Evolutionary conservation across 2,329 filamentous ascomycete species (phyloP), one percentile per base, ranked within the genome.

Genomic region (Hypoxylon sp.): DNA sequence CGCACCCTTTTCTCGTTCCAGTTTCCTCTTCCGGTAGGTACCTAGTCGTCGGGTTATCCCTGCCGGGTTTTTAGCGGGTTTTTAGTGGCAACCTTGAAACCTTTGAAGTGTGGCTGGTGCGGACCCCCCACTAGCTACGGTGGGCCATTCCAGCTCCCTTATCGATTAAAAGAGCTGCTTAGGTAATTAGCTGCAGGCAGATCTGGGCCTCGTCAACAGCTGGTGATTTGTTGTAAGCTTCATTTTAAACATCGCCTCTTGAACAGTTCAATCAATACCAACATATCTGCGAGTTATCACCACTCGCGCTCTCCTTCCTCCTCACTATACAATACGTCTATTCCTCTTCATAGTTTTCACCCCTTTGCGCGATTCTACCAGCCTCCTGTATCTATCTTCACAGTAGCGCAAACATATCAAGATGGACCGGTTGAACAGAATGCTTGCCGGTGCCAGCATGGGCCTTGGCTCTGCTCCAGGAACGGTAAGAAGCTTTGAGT

Each of bases 371-470:
- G 56, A 3, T 33, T 31, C 60, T 24, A 57, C 19, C 11, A 44
- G 29, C 51, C 29, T 67, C 64, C 19, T 39, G n/a, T 53, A 42
- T 54, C 57, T 29, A 26, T 48, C 42, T 52, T 51, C 39, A 42
- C 37, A 14, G 47, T 55, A 67, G 63, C 63, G 56, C 67, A 60
- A 62, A 66, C 48, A 50, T 26, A 57, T 67, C 75, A 85, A 72
- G 66, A 98, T 98, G 95, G 95, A 98, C 80, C 91, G 95, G 80
- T 90, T 98, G 81, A 94, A 93, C 83, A 90, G 92, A 80, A 92
- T 98, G 90, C 88, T 98, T 75, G 91, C 92, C 73, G 92, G 92
- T 69, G 77, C 76, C 76, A 87, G 89, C 75, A 91, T 93, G 85
- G 87, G 88, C 65, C 83, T 91, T 53, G 87, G 87, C 71, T 82